Evolutionary conservation across 768 basidiomycete species (phyloP), one percentile per base, ranked within the genome.

Genomic region (Pleurotus eryngii): DNA sequence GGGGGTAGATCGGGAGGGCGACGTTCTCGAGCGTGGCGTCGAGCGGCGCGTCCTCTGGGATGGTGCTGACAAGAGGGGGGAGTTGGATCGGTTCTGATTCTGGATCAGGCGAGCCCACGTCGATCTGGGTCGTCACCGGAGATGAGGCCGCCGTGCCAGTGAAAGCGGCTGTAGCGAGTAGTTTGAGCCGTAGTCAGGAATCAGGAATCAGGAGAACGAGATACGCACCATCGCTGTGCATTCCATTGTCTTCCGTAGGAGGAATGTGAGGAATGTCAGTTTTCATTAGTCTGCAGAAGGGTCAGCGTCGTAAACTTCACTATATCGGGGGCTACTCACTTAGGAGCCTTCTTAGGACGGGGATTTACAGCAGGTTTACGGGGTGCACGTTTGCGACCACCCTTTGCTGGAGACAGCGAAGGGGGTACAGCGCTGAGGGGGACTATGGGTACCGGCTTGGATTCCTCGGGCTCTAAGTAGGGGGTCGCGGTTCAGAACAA

Each of bases 101-200:
- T 38, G 78, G 78, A 48, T 85, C 84, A 35, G 83, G 81, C 1
- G 83, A 75, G 39, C 70, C 72, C 20, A 66, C 70, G 22, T 80
- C 80, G 20, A 80, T 74, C 42, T 76, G 76, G 22, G 74, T 72
- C n/a, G 77, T 77, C 9, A 81, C 71, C 8, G 89, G 89, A 1
- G 89, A 90, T 2, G 89, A 90, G 2, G 88, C 84, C 2, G 86
- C 87, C 14, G 89, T 90, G 26, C 82, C 82, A 12, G 85, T 80
- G 65, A 83, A 83, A 42, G 80, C 88, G 43, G 51, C 51, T 54
- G 24, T 18, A 18, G 60, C 39, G 38, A 54, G 56, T 48, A 55
- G 38, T 39, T 35, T 55, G 46, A 54, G 46, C 48, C 5, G 24
- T 26, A 26, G 24, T 26, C 24, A 65, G 49, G 42, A 56, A 58